Evolutionary conservation across 164 flowering plant genomes (phyloP), one percentile per base, ranked within the genome.

Genomic region (Taxillus chinensis): DNA sequence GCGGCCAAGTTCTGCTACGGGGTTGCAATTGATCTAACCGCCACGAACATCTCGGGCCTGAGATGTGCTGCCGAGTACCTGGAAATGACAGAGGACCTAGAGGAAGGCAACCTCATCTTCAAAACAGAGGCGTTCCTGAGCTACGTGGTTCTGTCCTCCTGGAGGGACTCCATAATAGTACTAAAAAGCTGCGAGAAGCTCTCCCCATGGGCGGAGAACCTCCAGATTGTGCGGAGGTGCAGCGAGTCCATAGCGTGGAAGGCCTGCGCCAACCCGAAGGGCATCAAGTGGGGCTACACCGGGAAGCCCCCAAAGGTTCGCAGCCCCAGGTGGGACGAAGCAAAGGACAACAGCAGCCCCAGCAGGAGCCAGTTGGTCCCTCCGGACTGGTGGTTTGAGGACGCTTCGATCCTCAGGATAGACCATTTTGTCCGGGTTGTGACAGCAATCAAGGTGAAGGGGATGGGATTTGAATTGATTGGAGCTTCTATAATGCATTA

Each of bases 381-480:
- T 37, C 82, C 89, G 13, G 91, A 88, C 70, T 92, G 98, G 96
- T 88, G 96, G 96, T 90, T 90, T 65, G 92, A 86, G 68, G 96
- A 90, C 63, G 87, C 79, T 9, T 82, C 93, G 2, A 78, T 85
- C 15, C 85, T 92, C 0, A 68, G 92, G 67, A 92, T 88, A 41
- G 96, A 87, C 72, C 95, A 87, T 59, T 88, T 90, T 67, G 95
- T 87, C 5, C 63, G 96, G 11, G 98, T 92, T 3, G 70, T 92
- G 8, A 88, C 90, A 9, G 96, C 96, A 3, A 92, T 86, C 17
- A 87, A 84, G 71, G 96, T 86, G 3, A 90, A 88, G 68, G 96
- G 96, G 2, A 90, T 92, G 96, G 73, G 86, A 12, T 85, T 73
- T 64, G 96, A 92, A 53, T 62, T 84, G 17, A 73, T 92, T 48